These are phyloP conservation scores for Melampsora larici-populina DNA, from an alignment of 1,284 basidiomycete genomes.

Conservation along the genomic window DNA sequence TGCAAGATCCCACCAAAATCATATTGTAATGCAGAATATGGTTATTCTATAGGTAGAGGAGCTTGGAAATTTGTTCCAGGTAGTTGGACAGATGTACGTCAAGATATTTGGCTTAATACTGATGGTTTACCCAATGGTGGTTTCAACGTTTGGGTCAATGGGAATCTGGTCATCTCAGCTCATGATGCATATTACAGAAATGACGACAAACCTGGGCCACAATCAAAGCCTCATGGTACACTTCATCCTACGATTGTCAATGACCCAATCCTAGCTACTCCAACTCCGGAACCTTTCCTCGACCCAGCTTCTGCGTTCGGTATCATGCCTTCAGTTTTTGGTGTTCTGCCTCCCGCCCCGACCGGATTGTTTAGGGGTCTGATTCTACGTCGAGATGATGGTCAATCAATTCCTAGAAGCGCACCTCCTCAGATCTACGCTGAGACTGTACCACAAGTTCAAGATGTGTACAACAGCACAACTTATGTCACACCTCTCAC, in stretches of 20 bases:
- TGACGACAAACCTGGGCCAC: not conserved
- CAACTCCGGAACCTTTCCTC: not conserved
- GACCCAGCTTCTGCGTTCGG: not conserved
- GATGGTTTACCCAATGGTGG: slow-evolving; percentile 39
- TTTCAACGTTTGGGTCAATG: slow-evolving; percentile 44
- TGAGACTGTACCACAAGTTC: too few species aligned
- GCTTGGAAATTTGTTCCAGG: slow-evolving; percentile 42
- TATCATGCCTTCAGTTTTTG: not conserved
- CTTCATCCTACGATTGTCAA: not conserved
- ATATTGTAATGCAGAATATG: slow-evolving; percentile 46
- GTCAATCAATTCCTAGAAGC: too few species aligned
- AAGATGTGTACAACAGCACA: too few species aligned
- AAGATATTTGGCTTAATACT: slow-evolving; percentile 44
- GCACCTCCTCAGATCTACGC: too few species aligned
- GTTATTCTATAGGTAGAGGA: slow-evolving; percentile 46
- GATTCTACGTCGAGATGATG: too few species aligned
- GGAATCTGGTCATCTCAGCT: not conserved
- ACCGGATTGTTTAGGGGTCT: too few species aligned
- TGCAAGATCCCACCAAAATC: slow-evolving; percentile 44
- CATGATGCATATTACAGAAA: not conserved
- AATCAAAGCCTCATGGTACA: not conserved
- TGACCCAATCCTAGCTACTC: not conserved
- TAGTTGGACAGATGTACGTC: slow-evolving; percentile 46
- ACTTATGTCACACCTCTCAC: too few species aligned
- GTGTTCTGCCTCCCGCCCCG: not conserved